phyloP scores from a whole-genome alignment of 306 rosid species.

The Vigna mungo region DNA sequence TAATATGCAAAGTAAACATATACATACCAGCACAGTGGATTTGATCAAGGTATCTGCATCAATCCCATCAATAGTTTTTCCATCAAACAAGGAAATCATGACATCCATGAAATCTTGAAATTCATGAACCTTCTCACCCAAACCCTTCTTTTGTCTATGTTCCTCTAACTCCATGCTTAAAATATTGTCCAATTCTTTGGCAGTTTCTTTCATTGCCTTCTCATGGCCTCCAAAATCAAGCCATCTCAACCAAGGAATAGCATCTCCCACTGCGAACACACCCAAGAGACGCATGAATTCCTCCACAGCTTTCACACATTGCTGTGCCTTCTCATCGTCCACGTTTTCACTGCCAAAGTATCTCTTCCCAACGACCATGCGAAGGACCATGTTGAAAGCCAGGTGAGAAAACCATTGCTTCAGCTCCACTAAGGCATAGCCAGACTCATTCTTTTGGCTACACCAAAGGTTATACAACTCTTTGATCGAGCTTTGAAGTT shows the following conservation, averaged over 20 bases:
- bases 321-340: not conserved
- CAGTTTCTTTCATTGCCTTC: slow-evolving; percentile 43
- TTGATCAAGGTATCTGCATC: slow-evolving; percentile 32
- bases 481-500: not conserved
- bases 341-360: not conserved
- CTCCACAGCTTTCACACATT: not conserved
- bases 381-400: not conserved
- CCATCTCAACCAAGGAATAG: slow-evolving; percentile 36
- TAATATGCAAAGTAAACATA: no score
- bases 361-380: slow-evolving; percentile 30
- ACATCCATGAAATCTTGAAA: slow-evolving; percentile 31
- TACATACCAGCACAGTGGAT: slow-evolving; percentile 42
- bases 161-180: slow-evolving; percentile 38
- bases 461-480: slow-evolving; percentile 21
- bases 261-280: slow-evolving; percentile 24
- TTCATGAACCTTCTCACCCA: not conserved
- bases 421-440: slow-evolving; percentile 20
- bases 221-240: slow-evolving; percentile 42
- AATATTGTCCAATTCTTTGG: slow-evolving; percentile 9
- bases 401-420: slow-evolving; percentile 13
- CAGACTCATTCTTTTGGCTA: not conserved
- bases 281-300: slow-evolving; percentile 20
- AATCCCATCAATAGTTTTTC: not conserved
- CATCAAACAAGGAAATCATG: slow-evolving; percentile 30
- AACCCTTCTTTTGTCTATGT: not conserved